Conservation (phyloP, 345 rosid species). For the Turritis glabra region DNA sequence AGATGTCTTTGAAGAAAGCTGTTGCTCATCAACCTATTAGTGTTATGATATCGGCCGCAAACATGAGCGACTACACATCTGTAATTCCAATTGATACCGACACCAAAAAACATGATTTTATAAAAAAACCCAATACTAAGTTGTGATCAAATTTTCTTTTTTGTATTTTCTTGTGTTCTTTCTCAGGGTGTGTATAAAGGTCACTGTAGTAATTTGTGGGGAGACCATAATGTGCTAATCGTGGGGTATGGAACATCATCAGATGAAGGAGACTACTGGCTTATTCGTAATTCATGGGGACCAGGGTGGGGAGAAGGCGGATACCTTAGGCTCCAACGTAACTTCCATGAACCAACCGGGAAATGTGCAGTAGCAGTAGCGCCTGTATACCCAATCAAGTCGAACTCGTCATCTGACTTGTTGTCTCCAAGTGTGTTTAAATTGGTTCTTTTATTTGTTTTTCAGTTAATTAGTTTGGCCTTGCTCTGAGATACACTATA, state of each 20-base stretch:
- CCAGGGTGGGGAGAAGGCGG: background rate
- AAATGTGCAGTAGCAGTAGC: background rate
- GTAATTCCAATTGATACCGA: conserved; percentile 28
- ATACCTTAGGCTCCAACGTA: background rate
- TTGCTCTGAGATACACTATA: background rate
- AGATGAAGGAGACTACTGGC: conserved; percentile 19
- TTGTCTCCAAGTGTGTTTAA: background rate
- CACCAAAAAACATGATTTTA: background rate
- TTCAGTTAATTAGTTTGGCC: background rate
- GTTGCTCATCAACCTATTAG: conserved; percentile 68
- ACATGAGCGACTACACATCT: conserved; percentile 42
- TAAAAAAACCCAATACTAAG: background rate
- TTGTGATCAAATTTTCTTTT: background rate
- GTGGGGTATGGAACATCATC: conserved; percentile 25
- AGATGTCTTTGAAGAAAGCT: conserved; percentile 61
- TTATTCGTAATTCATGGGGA: conserved; percentile 14
- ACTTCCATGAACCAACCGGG: background rate
- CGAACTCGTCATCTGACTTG: background rate
- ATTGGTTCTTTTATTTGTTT: background rate
- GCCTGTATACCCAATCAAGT: background rate
- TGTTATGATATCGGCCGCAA: conserved; percentile 28
- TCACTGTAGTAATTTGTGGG: background rate
- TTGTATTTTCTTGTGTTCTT: background rate
- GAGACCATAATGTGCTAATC: conserved; percentile 16
- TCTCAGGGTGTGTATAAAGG: conserved; percentile 34